Evolutionary conservation across 768 basidiomycete genomes (phyloP).

Genomic region (Russula virescens): DNA sequence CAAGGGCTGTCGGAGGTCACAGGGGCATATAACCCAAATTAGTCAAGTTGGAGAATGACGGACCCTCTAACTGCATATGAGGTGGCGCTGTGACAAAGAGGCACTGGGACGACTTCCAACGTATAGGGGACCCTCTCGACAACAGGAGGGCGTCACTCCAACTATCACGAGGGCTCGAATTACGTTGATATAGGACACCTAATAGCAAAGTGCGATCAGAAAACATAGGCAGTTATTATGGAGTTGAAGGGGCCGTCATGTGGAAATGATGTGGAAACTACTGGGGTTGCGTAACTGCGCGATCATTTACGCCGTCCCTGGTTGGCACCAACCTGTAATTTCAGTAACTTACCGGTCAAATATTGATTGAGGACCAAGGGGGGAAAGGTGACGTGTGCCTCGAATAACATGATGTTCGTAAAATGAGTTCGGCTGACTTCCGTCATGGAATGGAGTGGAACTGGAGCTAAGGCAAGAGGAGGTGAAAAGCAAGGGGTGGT

Average conservation of each 20-base stretch:
- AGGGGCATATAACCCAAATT: not conserved
- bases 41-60: not conserved
- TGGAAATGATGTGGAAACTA: not conserved
- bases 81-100: not conserved
- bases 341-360: no score
- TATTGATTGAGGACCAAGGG: not conserved
- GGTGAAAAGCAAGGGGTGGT: not conserved
- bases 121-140: not conserved
- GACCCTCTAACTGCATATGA: not conserved
- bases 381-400: not conserved
- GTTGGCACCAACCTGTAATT: slow-evolving; percentile 6
- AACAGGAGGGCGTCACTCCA: not conserved
- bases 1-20: not conserved
- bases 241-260: not conserved
- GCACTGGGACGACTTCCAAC: not conserved
- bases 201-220: not conserved
- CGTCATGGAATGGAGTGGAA: no score
- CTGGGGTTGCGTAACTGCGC: not conserved
- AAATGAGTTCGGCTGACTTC: not conserved
- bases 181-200: not conserved
- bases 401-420: not conserved
- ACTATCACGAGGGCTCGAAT: not conserved
- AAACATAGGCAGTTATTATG: not conserved
- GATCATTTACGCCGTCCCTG: not conserved
- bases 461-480: not conserved